Percentiles rank a stretch among this genome's conserved stretches.
These are phyloP conservation scores for Globisporangium alternatum DNA, from an alignment of 352 stramenopile species.

Conservation along the genomic window DNA sequence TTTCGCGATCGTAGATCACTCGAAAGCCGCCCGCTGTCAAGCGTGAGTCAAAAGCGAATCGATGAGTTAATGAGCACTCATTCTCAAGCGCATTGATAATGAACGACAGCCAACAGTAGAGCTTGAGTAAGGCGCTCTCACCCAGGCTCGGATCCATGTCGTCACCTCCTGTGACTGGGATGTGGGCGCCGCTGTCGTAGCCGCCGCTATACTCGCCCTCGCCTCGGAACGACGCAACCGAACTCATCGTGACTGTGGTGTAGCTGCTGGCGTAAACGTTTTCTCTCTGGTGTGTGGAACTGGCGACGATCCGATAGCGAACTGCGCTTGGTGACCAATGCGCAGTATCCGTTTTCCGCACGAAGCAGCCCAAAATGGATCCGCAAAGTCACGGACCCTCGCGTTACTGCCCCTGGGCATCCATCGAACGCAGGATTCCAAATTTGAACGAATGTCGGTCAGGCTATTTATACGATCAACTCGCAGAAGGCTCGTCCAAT, in stretches of 20 bases:
- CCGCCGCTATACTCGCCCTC: constrained; percentile 25
- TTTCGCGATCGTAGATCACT: constrained; percentile 91
- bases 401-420: neutral
- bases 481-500: neutral
- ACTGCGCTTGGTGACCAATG: neutral
- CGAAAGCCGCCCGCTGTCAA: constrained; percentile 73
- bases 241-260: constrained; percentile 28
- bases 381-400: neutral
- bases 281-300: neutral
- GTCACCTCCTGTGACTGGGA: constrained; percentile 49
- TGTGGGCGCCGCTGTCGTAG: constrained; percentile 23
- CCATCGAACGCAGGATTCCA: neutral
- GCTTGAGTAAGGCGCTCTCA: constrained; percentile 16
- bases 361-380: neutral
- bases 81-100: neutral
- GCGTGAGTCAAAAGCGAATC: neutral
- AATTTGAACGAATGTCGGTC: neutral
- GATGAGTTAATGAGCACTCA: neutral
- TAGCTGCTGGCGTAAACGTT: too few relatives aligned
- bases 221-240: constrained; percentile 30
- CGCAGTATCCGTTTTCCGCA: neutral
- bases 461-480: neutral
- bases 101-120: neutral
- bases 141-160: constrained; percentile 81
- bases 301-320: neutral